Evolutionary conservation across 2,329 filamentous ascomycete genomes (phyloP).

Genomic region (Verticillium tricorpus): DNA sequence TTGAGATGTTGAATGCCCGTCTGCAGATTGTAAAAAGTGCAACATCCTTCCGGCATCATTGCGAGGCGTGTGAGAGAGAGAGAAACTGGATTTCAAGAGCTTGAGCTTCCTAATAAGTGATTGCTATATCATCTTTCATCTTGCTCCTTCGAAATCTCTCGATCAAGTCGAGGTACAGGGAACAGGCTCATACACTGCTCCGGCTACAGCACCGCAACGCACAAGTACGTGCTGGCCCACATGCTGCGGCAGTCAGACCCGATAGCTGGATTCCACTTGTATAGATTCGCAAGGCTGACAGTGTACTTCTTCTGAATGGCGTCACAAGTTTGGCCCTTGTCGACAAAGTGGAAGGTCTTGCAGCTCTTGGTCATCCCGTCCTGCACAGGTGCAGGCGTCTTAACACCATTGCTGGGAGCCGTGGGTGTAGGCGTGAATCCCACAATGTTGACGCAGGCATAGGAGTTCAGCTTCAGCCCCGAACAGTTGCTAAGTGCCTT

Average conservation of each 20-base stretch:
- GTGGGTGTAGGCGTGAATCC: slow-evolving; percentile 5
- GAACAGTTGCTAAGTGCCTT: background rate
- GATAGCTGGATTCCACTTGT: slow-evolving; percentile 15
- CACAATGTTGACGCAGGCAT: slow-evolving; percentile 4
- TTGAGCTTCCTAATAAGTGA: too few species aligned
- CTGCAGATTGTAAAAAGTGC: too few species aligned
- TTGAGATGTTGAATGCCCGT: too few species aligned
- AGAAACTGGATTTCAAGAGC: too few species aligned
- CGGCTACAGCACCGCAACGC: slow-evolving; percentile 4
- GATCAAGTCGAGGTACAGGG: too few species aligned
- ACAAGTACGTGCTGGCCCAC: slow-evolving; percentile 8
- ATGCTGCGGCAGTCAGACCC: slow-evolving; percentile 16
- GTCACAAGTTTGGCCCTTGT: slow-evolving; percentile 6
- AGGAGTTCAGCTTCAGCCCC: slow-evolving; percentile 2
- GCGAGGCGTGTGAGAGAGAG: too few species aligned
- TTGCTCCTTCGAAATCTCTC: too few species aligned
- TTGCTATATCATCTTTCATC: too few species aligned
- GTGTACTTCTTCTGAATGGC: slow-evolving; percentile 1
- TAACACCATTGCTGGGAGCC: slow-evolving; percentile 14
- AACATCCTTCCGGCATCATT: too few species aligned
- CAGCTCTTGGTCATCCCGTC: slow-evolving; percentile 22
- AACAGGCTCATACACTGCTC: too few species aligned
- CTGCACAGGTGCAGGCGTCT: slow-evolving; percentile 23
- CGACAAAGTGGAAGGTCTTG: slow-evolving; percentile 19
- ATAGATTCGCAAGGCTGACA: background rate